phyloP scores from a whole-genome alignment of 106 monocot species.

The Allium fistulosum region DNA sequence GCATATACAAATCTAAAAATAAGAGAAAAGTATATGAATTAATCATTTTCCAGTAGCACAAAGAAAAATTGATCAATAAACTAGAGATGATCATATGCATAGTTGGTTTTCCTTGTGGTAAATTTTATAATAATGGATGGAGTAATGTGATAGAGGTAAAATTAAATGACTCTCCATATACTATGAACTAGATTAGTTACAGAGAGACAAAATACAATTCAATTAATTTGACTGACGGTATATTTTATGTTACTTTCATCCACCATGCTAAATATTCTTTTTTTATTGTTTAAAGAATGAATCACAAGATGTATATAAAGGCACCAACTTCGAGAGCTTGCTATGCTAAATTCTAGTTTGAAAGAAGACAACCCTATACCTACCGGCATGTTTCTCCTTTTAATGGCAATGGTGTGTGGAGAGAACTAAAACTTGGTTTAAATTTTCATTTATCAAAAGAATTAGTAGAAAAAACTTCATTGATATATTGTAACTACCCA shows the following conservation, averaged over 20 bases:
- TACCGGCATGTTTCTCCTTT: conserved; percentile 73
- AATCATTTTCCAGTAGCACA: no score
- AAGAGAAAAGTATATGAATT: no score
- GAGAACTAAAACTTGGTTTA: conserved; percentile 48
- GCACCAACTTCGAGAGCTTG: conserved; percentile 86
- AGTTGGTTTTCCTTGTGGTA: no score
- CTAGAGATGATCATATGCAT: no score
- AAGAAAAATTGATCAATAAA: no score
- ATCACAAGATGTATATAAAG: conserved; percentile 83
- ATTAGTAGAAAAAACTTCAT: not conserved
- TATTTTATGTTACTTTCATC: not conserved
- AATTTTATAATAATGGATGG: no score
- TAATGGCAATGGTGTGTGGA: conserved; percentile 55
- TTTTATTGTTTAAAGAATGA: conserved; percentile 48
- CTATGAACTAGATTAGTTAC: no score
- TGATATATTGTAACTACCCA: conserved; percentile 5
- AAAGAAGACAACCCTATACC: conserved; percentile 81
- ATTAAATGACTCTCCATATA: no score
- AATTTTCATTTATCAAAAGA: not conserved
- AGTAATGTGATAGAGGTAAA: no score
- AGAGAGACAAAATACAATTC: not conserved
- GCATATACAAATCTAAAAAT: no score
- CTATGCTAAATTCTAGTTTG: conserved; percentile 75
- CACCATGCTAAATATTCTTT: not conserved
- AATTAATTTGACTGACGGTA: not conserved